A percentile compares a stretch with the other conserved stretches of the same genome.
These are phyloP conservation scores for Phlebopus sp. DNA, from an alignment of 1,284 basidiomycete species.

Conservation along the genomic window DNA sequence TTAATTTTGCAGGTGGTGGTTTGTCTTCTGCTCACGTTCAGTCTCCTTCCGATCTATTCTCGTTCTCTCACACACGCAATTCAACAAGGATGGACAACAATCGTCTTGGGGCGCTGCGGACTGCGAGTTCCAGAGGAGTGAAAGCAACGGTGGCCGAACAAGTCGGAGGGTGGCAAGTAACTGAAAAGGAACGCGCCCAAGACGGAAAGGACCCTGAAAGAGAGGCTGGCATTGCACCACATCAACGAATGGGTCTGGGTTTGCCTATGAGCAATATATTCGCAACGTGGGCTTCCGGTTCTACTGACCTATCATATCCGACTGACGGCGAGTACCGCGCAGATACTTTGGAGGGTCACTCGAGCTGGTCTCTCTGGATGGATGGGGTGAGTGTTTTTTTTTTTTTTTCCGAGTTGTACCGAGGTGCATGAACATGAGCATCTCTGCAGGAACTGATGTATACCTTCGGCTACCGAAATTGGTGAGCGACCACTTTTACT, in stretches of 20 bases:
- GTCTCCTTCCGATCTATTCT: constrained; percentile 71
- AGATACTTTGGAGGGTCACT: constrained; percentile 82
- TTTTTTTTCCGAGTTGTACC: no score
- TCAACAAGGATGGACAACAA: constrained; percentile 62
- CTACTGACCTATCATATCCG: not conserved
- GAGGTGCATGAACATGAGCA: not conserved
- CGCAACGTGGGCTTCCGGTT: constrained; percentile 54
- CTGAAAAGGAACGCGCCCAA: constrained; percentile 16
- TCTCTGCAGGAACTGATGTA: constrained; percentile 67
- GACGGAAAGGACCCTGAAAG: constrained; percentile 39
- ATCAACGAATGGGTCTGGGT: constrained; percentile 72
- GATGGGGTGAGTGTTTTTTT: constrained; percentile 62
- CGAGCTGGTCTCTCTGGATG: constrained; percentile 78
- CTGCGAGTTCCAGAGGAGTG: constrained; percentile 64
- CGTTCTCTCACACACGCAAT: constrained; percentile 79
- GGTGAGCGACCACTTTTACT: constrained; percentile 43
- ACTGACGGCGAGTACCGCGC: constrained; percentile 7
- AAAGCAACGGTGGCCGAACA: constrained; percentile 77
- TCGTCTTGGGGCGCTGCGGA: constrained; percentile 69
- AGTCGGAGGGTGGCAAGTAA: constrained; percentile 45
- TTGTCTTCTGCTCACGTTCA: constrained; percentile 51
- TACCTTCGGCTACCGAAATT: constrained; percentile 80
- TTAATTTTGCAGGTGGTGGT: constrained; percentile 58
- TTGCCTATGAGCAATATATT: constrained; percentile 85
- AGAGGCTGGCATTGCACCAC: constrained; percentile 48